Conservation (phyloP, 805 yeast species). For the Candida xiaguanensis region DNA sequence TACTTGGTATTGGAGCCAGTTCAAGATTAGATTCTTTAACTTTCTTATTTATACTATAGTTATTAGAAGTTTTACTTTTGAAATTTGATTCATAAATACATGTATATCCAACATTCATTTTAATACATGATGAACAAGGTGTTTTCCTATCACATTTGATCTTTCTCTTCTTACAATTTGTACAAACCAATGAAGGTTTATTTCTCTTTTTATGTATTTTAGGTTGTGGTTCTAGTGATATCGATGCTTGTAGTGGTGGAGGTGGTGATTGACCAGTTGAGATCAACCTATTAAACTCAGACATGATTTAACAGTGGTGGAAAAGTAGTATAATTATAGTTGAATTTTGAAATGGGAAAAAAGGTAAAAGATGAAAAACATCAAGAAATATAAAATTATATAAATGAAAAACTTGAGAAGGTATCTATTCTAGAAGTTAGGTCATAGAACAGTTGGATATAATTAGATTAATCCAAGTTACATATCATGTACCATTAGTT, state of each 20-base stretch:
- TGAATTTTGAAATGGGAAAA: background rate
- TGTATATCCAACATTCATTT: conserved; percentile 18
- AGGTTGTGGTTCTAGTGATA: background rate
- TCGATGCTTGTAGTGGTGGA: background rate
- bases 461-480: too few relatives aligned
- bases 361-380: too few relatives aligned
- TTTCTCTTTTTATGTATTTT: conserved; percentile 18
- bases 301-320: background rate
- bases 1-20: too few relatives aligned
- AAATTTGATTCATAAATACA: conserved; percentile 7
- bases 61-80: conserved; percentile 1
- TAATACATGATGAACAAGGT: conserved; percentile 32
- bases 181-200: conserved; percentile 35
- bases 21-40: conserved; percentile 18
- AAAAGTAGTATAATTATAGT: background rate
- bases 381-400: too few relatives aligned
- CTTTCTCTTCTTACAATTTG: conserved; percentile 29
- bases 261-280: background rate
- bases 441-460: too few relatives aligned
- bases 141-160: conserved; percentile 32
- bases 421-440: too few relatives aligned
- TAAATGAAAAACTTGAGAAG: too few relatives aligned
- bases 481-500: too few relatives aligned
- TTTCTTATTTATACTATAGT: conserved; percentile 5
- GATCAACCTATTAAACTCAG: background rate